Conservation (phyloP, 2,329 filamentous ascomycete species). For the Stemphylium lycopersici region DNA sequence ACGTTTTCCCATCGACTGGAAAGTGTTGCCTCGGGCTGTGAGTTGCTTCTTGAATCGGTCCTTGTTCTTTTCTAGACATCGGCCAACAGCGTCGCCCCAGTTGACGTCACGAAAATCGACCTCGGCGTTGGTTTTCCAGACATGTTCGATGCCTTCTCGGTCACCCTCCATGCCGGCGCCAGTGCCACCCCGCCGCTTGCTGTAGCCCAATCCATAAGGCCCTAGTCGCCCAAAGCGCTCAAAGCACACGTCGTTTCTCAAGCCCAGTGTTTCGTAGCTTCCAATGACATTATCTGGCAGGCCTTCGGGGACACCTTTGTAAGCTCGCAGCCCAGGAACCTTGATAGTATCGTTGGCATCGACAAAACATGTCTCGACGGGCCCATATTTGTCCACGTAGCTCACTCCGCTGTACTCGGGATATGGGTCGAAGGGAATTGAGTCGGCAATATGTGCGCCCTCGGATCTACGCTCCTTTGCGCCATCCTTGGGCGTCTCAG, state of each 20-base stretch:
- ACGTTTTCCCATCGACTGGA: conserved; percentile 48
- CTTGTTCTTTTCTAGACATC: conserved; percentile 74
- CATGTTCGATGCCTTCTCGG: conserved; percentile 75
- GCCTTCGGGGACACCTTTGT: conserved; percentile 77
- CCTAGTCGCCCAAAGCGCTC: conserved; percentile 88
- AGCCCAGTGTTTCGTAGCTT: conserved; percentile 79
- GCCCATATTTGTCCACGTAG: conserved; percentile 63
- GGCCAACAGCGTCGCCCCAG: conserved; percentile 79
- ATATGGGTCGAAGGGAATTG: conserved; percentile 68
- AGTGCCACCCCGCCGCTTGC: conserved; percentile 74
- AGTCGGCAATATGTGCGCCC: conserved; percentile 34
- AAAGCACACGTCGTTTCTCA: conserved; percentile 88
- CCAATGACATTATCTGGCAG: conserved; percentile 86
- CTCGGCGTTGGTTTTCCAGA: conserved; percentile 74
- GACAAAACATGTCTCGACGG: conserved; percentile 78
- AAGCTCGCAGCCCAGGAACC: conserved; percentile 74
- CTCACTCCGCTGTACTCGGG: conserved; percentile 64
- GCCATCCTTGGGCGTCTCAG: conserved; percentile 26
- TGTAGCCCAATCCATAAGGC: conserved; percentile 90
- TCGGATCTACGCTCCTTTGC: conserved; percentile 42
- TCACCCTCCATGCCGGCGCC: conserved; percentile 88
- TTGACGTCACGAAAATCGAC: conserved; percentile 79
- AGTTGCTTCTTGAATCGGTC: conserved; percentile 65
- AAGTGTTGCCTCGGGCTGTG: conserved; percentile 46
- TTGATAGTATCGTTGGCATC: conserved; percentile 69